Percentiles rank a stretch among this genome's conserved stretches.
phyloP scores from a whole-genome alignment of 2,329 filamentous ascomycete species.

The Colletotrichum paranaense region DNA sequence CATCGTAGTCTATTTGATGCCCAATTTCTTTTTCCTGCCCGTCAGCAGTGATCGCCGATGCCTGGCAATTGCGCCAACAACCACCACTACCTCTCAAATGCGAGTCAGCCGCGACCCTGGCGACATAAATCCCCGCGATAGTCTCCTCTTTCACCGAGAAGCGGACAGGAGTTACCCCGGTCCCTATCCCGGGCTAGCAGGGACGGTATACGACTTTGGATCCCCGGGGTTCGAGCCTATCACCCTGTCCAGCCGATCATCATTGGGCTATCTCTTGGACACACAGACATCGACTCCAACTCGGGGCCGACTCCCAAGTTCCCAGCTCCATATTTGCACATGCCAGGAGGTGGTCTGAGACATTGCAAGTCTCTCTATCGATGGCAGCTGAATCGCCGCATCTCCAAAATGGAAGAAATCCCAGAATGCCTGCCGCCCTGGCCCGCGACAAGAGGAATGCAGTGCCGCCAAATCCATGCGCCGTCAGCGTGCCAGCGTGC shows the following conservation, averaged over 20 bases:
- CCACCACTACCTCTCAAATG: background rate
- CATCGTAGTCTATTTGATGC: background rate
- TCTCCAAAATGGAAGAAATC: background rate
- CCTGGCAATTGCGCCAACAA: background rate
- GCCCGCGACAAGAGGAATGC: background rate
- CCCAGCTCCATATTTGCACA: slow-evolving; percentile 16
- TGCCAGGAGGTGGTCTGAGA: slow-evolving; percentile 25
- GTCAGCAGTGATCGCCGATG: slow-evolving; percentile 14
- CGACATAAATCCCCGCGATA: background rate
- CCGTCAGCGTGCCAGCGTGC: background rate
- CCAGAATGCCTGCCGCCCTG: background rate
- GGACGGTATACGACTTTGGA: background rate
- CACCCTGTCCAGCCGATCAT: background rate
- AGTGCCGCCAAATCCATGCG: background rate
- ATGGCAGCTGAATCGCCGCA: slow-evolving; percentile 14
- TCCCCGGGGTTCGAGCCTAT: background rate
- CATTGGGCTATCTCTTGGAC: slow-evolving; percentile 4
- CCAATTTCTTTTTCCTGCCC: slow-evolving; percentile 6
- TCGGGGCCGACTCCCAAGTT: background rate
- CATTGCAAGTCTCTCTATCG: slow-evolving; percentile 8
- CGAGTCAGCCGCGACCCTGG: slow-evolving; percentile 18
- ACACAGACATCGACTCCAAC: slow-evolving; percentile 7
- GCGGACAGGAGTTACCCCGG: background rate
- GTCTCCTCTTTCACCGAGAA: slow-evolving; percentile 5
- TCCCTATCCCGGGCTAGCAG: background rate